Percentiles rank a stretch among this genome's conserved stretches.
Conservation (phyloP, 352 stramenopile genomes). For the Pythium phragmitis region DNA sequence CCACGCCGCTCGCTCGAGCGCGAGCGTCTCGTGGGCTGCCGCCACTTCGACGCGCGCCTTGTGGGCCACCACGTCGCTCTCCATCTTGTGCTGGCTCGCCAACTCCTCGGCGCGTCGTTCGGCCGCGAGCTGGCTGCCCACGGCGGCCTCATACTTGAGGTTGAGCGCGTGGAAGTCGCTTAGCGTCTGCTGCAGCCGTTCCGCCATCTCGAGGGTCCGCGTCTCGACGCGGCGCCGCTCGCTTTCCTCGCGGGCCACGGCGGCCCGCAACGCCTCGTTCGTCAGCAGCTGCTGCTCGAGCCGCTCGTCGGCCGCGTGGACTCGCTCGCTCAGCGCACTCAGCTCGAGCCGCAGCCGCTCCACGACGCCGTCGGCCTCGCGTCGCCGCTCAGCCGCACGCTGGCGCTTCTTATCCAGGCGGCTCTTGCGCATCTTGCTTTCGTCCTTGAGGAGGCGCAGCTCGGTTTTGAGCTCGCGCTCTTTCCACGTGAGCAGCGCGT, state of each 20-base stretch:
- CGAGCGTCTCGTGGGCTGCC: conserved; percentile 29
- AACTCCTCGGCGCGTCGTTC: conserved; percentile 58
- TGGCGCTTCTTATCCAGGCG: conserved; percentile 75
- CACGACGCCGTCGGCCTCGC: conserved; percentile 53
- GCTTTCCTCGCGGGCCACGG: conserved; percentile 28
- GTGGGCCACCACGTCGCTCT: conserved; percentile 57
- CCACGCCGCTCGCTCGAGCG: conserved; percentile 40
- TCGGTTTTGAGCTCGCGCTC: conserved; percentile 74
- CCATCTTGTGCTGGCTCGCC: conserved; percentile 40
- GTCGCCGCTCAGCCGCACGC: conserved; percentile 56
- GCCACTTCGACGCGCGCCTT: conserved; percentile 60
- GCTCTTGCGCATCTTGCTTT: conserved; percentile 61
- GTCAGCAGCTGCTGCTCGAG: conserved; percentile 29
- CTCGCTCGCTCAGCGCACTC: neutral
- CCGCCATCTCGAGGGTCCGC: conserved; percentile 48
- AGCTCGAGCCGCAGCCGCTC: conserved; percentile 48
- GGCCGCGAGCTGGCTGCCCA: conserved; percentile 40
- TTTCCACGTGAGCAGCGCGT: conserved; percentile 63
- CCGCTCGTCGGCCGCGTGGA: conserved; percentile 11
- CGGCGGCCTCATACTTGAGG: conserved; percentile 54
- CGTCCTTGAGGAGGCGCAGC: conserved; percentile 55
- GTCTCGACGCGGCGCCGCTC: conserved; percentile 47
- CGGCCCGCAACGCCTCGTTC: conserved; percentile 23
- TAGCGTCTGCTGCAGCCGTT: conserved; percentile 64
- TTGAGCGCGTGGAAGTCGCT: conserved; percentile 70